Conservation (phyloP, 2,329 filamentous ascomycete genomes). For the Chaetomium sp. region DNA sequence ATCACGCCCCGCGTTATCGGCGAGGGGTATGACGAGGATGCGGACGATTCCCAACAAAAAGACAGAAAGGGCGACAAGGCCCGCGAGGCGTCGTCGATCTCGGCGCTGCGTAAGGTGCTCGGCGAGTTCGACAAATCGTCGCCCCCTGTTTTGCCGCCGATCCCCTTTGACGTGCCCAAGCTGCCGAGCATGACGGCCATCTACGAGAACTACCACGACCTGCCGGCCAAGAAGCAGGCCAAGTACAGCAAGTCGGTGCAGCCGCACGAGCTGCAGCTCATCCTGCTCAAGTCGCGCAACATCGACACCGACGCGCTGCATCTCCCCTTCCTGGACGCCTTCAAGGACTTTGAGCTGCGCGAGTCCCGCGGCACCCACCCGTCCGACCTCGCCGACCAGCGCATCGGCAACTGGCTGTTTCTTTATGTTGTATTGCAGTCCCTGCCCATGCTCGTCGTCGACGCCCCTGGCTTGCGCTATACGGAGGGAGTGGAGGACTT, state of each 20-base stretch:
- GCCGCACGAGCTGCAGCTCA: conserved; percentile 66
- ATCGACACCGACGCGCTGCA: conserved; percentile 55
- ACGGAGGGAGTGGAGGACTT: conserved; percentile 76
- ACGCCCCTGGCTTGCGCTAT: conserved; percentile 62
- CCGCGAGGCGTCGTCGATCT: conserved; percentile 54
- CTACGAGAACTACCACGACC: conserved; percentile 55
- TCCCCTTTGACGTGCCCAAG: conserved; percentile 82
- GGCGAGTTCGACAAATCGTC: conserved; percentile 84
- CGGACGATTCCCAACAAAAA: conserved; percentile 34
- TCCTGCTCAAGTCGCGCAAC: conserved; percentile 79
- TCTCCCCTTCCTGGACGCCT: conserved; percentile 61
- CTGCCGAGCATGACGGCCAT: conserved; percentile 64
- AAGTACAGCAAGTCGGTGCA: conserved; percentile 69
- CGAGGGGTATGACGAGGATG: conserved; percentile 50
- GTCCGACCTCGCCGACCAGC: conserved; percentile 62
- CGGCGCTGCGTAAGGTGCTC: conserved; percentile 71
- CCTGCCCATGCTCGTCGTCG: conserved; percentile 69
- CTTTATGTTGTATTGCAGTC: conserved; percentile 72
- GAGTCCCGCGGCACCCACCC: conserved; percentile 58
- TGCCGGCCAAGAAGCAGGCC: conserved; percentile 66
- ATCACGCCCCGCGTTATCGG: conserved; percentile 75
- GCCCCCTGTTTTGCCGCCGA: conserved; percentile 81
- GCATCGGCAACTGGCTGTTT: conserved; percentile 75
- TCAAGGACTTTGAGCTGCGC: conserved; percentile 64
- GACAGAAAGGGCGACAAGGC: conserved; percentile 1